Base-by-base conservation (phyloP, 805 yeast species). In the Candida anglica region DNA sequence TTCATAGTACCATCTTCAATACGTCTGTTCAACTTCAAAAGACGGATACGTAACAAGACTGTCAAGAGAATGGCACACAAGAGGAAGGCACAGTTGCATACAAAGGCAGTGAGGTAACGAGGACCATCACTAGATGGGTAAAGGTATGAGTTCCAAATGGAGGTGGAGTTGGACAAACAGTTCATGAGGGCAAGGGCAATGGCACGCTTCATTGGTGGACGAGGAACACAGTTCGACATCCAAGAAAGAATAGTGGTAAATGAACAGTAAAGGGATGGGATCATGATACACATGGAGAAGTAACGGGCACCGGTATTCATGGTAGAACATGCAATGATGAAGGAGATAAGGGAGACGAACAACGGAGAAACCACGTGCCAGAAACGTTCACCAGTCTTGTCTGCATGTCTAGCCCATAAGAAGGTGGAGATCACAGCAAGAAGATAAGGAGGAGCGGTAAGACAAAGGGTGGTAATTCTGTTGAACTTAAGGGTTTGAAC, bases 171-270 rank as follows among this genome's bases (percentile, higher is more conserved):
- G 16, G 77, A 69, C 31, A 74, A 48, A 50, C 77, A 71, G 50
- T 77, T 77, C 69, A 77, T 72, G 38, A 73, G 44, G 1, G 80
- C 77, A 44, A 76, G 52, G 6, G 79, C 75, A 40, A 74, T 69
- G 19, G 81, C 79, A 49, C 82, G 61, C 50, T 77, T 75, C 38
- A 74, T 58, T 6, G 81, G 78, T 7, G 81, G 81, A 43, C 80
- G 59, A 22, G 80, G 77, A 27, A 69, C 63, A 39, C 73, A 68
- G 44, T 73, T 72, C 2, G 80, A 69, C 58, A 74, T 63, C 77
- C 81, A 76, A 3, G 80, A 60, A 27, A 74, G 55, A 30, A 70
- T 69, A 5, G 69, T 63, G 13, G 76, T 72, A 50, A 72, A 75
- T 0, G 78, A 66, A 48, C 77, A 71, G 46, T 75, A 73, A 19